Evolutionary conservation across 768 basidiomycete species (phyloP).

Genomic region (Boletales sp.): DNA sequence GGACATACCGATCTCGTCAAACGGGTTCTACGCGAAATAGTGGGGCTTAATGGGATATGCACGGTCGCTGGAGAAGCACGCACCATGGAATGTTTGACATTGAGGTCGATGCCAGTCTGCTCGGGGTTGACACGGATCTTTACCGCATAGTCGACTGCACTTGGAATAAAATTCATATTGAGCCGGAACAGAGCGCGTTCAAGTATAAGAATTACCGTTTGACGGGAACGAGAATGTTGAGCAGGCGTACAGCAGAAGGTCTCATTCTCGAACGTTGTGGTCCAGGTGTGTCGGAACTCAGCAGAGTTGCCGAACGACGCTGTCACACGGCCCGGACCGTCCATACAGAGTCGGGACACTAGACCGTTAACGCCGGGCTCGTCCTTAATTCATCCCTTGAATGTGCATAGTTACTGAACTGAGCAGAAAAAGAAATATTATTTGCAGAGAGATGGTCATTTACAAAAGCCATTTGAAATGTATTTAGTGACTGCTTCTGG

Average conservation of each 20-base stretch:
- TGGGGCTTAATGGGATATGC: neutral
- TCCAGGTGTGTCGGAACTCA: slow-evolving; percentile 14
- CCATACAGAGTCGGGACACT: no score
- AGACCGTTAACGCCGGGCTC: no score
- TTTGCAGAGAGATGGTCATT: no score
- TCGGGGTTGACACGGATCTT: slow-evolving; percentile 97
- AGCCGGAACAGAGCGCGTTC: neutral
- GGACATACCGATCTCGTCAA: slow-evolving; percentile 88
- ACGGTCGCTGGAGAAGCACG: slow-evolving; percentile 17
- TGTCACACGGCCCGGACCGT: no score
- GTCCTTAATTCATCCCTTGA: no score
- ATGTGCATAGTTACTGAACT: neutral
- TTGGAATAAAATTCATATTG: slow-evolving; percentile 25
- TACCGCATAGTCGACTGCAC: slow-evolving; percentile 94
- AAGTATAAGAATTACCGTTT: slow-evolving; percentile 56
- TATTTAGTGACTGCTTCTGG: slow-evolving; percentile 14
- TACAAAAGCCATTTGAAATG: no score
- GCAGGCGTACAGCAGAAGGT: slow-evolving; percentile 63
- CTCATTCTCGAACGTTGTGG: slow-evolving; percentile 48
- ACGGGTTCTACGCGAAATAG: slow-evolving; percentile 73
- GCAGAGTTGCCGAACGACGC: slow-evolving; percentile 1
- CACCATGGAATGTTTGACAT: slow-evolving; percentile 99
- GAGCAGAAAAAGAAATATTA: neutral
- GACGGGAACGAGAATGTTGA: slow-evolving; percentile 92
- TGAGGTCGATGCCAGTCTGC: slow-evolving; percentile 93